Evolutionary conservation across 139 green algal genomes (phyloP), one percentile per base, ranked within the genome.

Genomic region (Chlorella vulgaris): DNA sequence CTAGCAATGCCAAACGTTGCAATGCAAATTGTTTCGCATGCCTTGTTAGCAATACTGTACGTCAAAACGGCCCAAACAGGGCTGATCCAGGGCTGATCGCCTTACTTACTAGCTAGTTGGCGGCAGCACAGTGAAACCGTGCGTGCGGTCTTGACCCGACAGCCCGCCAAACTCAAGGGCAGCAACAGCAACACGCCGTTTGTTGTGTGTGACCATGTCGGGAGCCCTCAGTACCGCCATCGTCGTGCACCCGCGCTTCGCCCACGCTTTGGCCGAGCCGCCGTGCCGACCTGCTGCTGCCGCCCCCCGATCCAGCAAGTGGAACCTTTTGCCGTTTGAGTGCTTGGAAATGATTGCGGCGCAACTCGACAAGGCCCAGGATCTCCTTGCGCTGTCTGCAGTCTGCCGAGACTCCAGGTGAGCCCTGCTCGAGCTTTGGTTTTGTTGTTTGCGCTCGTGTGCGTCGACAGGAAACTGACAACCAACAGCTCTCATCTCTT

Each of bases 181-280:
- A n/a, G n/a, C n/a, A n/a, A n/a, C n/a, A n/a, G n/a, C n/a, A n/a
- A n/a, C n/a, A n/a, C n/a, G n/a, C n/a, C n/a, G n/a, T n/a, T n/a
- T n/a, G n/a, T n/a, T n/a, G n/a, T n/a, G n/a, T 26, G 22, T 29
- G 69, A 10, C 21, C 3, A 13, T 28, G 18, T 65, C 8, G 55
- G 22, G 22, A n/a, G 15, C 55, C 21, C 55, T 31, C 55, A 65
- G 65, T 50, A 24, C 40, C 8, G 65, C 63, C 1, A 43, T 85
- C 42, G 84, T 85, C 18, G 80, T 85, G 35, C 80, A 85, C 63
- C 80, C 80, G 18, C 63, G 71, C 38, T 85, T 85, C n/a, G 6
- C 13, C 7, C 69, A 83, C 65, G 61, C 78, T 4, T 74, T 83
- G 40, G 67, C 8, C 29, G 65, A 83, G 51, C 78, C 78, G 21